Percentiles rank a stretch among this genome's conserved stretches.
phyloP scores from a whole-genome alignment of 2,329 filamentous ascomycete species.

The Curvularia verruculosa region DNA sequence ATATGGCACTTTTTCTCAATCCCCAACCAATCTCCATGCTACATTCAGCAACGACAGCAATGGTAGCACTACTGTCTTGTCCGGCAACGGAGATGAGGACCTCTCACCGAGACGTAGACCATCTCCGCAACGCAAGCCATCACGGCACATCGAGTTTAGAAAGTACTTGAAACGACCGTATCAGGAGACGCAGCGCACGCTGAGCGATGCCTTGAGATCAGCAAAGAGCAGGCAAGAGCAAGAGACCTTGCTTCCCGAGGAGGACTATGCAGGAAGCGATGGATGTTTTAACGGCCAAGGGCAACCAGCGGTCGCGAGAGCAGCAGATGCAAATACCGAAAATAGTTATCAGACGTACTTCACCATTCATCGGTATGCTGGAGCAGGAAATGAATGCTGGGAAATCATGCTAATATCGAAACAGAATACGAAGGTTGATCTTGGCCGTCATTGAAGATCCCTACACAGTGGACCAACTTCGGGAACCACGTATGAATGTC shows the following conservation, averaged over 20 bases:
- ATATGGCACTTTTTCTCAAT: conserved; percentile 33
- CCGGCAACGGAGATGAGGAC: conserved; percentile 25
- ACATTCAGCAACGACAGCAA: conserved; percentile 24
- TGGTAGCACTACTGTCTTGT: conserved; percentile 26
- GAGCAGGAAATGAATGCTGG: neutral
- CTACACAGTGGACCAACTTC: conserved; percentile 75
- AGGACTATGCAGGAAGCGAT: conserved; percentile 54
- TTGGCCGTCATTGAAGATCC: conserved; percentile 63
- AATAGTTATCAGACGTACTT: conserved; percentile 75
- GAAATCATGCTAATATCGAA: conserved; percentile 11
- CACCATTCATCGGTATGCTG: conserved; percentile 69
- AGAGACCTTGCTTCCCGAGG: conserved; percentile 54
- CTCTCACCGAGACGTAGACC: conserved; percentile 31
- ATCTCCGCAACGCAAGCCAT: conserved; percentile 24
- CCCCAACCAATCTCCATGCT: conserved; percentile 22
- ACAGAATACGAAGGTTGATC: conserved; percentile 52
- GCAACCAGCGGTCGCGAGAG: conserved; percentile 43
- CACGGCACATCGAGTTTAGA: conserved; percentile 41
- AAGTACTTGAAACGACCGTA: conserved; percentile 44
- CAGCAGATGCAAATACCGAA: conserved; percentile 57
- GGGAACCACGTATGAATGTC: conserved; percentile 81
- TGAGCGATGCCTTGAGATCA: conserved; percentile 48
- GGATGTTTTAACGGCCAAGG: conserved; percentile 51
- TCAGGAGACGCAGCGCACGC: conserved; percentile 38
- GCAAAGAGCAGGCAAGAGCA: conserved; percentile 56